phyloP scores from a whole-genome alignment of 176 grass and related monocot species.

The barley (Hordeum vulgare) region MorexV3_pseudomolecules_assembly NC_058523.1:317558795-317559294 shows the following conservation, averaged over 20 bases:
- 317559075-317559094: not conserved
- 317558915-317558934: not conserved
- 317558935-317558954: not conserved
- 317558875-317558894: not conserved
- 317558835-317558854: not conserved
- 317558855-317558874: not conserved
- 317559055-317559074: not conserved
- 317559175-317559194: not conserved
- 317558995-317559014: not conserved
- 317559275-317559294: not conserved
- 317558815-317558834: not conserved
- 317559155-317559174: not conserved
- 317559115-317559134: not conserved
- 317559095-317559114: not conserved
- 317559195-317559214: conserved; percentile 1
- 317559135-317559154: not conserved
- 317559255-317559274: not conserved
- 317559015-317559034: not conserved
- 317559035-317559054: not conserved
- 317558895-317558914: not conserved
- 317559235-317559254: not conserved
- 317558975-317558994: not conserved
- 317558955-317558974: not conserved
- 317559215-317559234: not conserved
- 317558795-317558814: not conserved